Evolutionary conservation across 306 rosid genomes (phyloP), one percentile per base, ranked within the genome.

Genomic region (Rubus idaeus): DNA sequence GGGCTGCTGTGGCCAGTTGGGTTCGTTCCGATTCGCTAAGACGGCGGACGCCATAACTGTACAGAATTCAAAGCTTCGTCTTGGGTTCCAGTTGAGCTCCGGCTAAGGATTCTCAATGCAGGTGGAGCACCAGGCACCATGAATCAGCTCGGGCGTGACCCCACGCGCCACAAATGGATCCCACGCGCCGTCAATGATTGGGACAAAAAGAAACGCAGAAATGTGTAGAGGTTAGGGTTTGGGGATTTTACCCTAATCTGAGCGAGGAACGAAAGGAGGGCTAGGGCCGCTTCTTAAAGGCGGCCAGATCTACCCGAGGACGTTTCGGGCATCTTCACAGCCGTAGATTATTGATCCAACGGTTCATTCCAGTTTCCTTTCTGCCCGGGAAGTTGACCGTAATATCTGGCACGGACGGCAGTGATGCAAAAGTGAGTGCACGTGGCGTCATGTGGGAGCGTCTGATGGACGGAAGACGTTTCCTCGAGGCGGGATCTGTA

Each of bases 21-120:
- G 76, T 85, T 89, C 91, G 90, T 83, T 85, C 50, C 87, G 91
- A 86, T 89, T 92, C 42, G 89, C 90, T 78, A 90, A 35, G 78
- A 95, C 93, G 73, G 96, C 97, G 65, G 96, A 92, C 41, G 97
- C 95, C 98, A 95, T 93, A 26, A 62, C 76, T 10, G 67, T 0
- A 58, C 62, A 39, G 75, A 77, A 70, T 77, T 77, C 71, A 81
- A 53, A 71, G 72, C 70, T 69, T 65, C 77, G 80, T 73, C 73
- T 55, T 30, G 72, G 76, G 63, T 8, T 77, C 84, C 89, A 82
- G 82, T 70, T 23, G 21, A 70, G 17, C 80, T 73, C 95, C 87
- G 95, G 82, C 86, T 51, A 64, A 57, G 82, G 78, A 40, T 78
- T 71, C 74, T 77, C 71, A 88, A 88, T 85, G 84, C 82, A 69